Evolutionary conservation across 257 asterid species (phyloP).

Genomic region (Apocynum venetum): DNA sequence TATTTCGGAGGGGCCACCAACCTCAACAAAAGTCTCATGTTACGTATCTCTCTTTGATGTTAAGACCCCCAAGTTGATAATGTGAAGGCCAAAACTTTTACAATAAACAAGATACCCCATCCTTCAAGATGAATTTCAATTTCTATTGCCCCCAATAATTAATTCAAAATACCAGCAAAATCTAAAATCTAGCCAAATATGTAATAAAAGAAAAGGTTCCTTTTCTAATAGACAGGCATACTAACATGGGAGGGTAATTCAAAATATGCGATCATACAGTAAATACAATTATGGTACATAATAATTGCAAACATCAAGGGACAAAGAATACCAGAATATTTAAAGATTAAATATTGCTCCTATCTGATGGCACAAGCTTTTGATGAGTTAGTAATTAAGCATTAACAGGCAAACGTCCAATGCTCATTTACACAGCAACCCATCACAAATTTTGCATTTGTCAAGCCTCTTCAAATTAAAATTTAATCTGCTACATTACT

Average conservation of each 20-base stretch:
- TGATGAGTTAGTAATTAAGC: not conserved
- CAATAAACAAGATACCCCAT: not conserved
- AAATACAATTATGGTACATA: not conserved
- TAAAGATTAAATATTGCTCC: not conserved
- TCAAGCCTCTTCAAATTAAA: not conserved
- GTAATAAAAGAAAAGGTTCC: not conserved
- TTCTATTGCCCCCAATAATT: not conserved
- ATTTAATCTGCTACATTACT: not conserved
- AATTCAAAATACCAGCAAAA: not conserved
- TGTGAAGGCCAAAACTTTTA: not conserved
- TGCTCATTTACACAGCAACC: not conserved
- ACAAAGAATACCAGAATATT: not conserved
- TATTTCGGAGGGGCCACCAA: not conserved
- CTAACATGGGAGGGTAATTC: not conserved
- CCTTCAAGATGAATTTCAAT: not conserved
- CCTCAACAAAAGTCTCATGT: not conserved
- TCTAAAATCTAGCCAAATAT: not conserved
- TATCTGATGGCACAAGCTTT: not conserved
- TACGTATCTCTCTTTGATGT: not conserved
- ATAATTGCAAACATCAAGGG: not conserved
- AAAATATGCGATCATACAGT: not conserved
- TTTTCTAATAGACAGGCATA: not conserved
- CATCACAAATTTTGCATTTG: not conserved
- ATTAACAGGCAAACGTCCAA: not conserved
- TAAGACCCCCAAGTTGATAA: not conserved